These are phyloP conservation scores for Apiospora phragmitis DNA, from an alignment of 2,329 filamentous ascomycete genomes.

Conservation along the genomic window DNA sequence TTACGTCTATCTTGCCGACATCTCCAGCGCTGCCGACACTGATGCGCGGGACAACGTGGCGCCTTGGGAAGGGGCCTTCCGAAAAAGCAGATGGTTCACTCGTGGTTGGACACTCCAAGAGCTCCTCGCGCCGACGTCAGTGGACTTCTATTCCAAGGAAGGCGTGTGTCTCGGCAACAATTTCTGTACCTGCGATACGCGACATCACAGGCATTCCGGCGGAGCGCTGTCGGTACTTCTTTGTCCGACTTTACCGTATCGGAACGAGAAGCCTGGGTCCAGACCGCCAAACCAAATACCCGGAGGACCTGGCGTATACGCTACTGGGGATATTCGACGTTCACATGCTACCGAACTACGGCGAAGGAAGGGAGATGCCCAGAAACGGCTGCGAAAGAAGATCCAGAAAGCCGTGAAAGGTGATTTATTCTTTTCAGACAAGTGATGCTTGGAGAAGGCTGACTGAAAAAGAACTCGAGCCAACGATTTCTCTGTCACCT, in stretches of 20 bases:
- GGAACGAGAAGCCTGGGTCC: slow-evolving; percentile 17
- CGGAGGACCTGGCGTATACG: slow-evolving; percentile 19
- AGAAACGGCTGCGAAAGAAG: slow-evolving; percentile 18
- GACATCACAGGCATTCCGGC: slow-evolving; percentile 21
- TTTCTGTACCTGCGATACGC: not conserved
- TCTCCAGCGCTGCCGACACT: slow-evolving; percentile 10
- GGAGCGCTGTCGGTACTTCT: slow-evolving; percentile 19
- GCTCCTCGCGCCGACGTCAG: slow-evolving; percentile 9
- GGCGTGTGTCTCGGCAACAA: slow-evolving; percentile 10
- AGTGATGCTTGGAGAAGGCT: slow-evolving; percentile 3
- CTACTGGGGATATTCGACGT: slow-evolving; percentile 21
- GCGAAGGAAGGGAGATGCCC: slow-evolving; percentile 18
- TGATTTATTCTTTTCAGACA: not conserved
- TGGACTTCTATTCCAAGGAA: slow-evolving; percentile 14
- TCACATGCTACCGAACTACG: slow-evolving; percentile 17
- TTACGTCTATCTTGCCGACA: slow-evolving; percentile 21
- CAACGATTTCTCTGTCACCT: slow-evolving; percentile 28
- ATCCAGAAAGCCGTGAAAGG: not conserved
- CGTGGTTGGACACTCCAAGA: slow-evolving; percentile 10
- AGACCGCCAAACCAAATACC: slow-evolving; percentile 17
- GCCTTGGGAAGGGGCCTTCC: not conserved
- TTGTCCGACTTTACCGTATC: slow-evolving; percentile 20
- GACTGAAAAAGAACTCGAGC: slow-evolving; percentile 20
- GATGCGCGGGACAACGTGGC: not conserved
- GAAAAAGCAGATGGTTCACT: slow-evolving; percentile 9